phyloP scores from a whole-genome alignment of 805 yeast species.

The Saccharomycopsis amapae region DNA sequence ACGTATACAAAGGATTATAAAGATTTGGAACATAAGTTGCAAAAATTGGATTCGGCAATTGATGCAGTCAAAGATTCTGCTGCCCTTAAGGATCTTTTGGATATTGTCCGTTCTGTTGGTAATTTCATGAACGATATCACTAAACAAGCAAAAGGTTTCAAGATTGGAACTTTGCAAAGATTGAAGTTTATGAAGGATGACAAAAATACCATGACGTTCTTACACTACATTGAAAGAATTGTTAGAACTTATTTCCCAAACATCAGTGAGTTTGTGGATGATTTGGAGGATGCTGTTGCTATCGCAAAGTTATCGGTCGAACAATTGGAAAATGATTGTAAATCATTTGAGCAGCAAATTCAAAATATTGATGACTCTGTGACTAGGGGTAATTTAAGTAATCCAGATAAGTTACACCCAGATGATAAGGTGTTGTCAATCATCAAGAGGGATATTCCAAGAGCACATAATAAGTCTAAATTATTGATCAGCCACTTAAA shows the following conservation, averaged over 20 bases:
- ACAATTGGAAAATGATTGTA: slow-evolving; percentile 51
- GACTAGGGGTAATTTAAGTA: slow-evolving; percentile 59
- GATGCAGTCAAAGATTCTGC: slow-evolving; percentile 45
- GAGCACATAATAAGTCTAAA: slow-evolving; percentile 47
- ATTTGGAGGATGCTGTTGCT: slow-evolving; percentile 44
- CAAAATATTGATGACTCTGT: slow-evolving; percentile 46
- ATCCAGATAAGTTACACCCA: slow-evolving; percentile 57
- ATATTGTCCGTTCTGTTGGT: slow-evolving; percentile 65
- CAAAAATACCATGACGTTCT: slow-evolving; percentile 59
- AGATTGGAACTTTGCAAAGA: slow-evolving; percentile 59
- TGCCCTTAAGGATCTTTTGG: slow-evolving; percentile 50
- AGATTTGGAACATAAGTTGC: slow-evolving; percentile 50
- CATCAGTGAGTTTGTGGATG: slow-evolving; percentile 52
- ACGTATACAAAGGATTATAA: slow-evolving; percentile 60
- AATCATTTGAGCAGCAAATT: slow-evolving; percentile 44
- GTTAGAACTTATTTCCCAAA: slow-evolving; percentile 63
- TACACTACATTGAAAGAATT: slow-evolving; percentile 68
- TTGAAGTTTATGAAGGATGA: slow-evolving; percentile 65
- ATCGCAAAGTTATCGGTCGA: slow-evolving; percentile 59
- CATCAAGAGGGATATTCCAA: slow-evolving; percentile 44
- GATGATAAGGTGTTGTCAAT: slow-evolving; percentile 51
- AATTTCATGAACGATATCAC: slow-evolving; percentile 71
- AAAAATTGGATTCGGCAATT: slow-evolving; percentile 52
- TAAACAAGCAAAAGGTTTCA: slow-evolving; percentile 65
- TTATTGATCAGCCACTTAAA: slow-evolving; percentile 44